Conservation (phyloP, 768 basidiomycete species). For the Daedalea quercina region DNA sequence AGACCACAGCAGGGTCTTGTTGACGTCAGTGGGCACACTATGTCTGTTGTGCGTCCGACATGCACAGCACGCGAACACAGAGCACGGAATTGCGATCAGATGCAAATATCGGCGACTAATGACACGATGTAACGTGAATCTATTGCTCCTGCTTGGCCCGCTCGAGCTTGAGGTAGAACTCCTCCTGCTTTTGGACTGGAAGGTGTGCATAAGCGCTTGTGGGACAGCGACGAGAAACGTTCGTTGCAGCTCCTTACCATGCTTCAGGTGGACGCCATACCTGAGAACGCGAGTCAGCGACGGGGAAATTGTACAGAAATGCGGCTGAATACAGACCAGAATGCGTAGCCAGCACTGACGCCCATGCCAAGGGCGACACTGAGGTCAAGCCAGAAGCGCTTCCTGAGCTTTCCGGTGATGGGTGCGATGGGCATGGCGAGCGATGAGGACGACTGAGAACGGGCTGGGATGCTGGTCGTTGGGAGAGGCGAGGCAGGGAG, state of each 20-base stretch:
- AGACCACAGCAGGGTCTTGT: too few relatives aligned
- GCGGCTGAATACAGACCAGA: slow-evolving; percentile 57
- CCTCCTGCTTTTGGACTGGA: slow-evolving; percentile 76
- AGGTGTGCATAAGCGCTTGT: neutral
- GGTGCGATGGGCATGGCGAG: slow-evolving; percentile 75
- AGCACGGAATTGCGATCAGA: too few relatives aligned
- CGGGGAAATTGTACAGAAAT: slow-evolving; percentile 9
- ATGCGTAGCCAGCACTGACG: slow-evolving; percentile 64
- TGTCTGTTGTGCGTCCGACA: too few relatives aligned
- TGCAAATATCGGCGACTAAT: neutral
- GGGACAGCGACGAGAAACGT: neutral
- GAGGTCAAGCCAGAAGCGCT: slow-evolving; percentile 85
- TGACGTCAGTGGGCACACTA: too few relatives aligned
- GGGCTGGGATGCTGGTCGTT: neutral
- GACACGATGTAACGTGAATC: neutral
- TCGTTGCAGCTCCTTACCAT: slow-evolving; percentile 42
- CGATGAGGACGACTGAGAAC: neutral
- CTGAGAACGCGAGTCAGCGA: slow-evolving; percentile 35
- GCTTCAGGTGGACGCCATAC: slow-evolving; percentile 78
- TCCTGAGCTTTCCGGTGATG: slow-evolving; percentile 91
- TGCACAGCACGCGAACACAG: too few relatives aligned
- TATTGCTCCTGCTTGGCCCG: slow-evolving; percentile 33
- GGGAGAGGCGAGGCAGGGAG: neutral
- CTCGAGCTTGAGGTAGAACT: slow-evolving; percentile 83
- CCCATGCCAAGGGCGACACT: slow-evolving; percentile 73